Evolutionary conservation across 78 protist genomes (phyloP), one percentile per base, ranked within the genome.

Genomic region (Thecamonas trahens): DNA sequence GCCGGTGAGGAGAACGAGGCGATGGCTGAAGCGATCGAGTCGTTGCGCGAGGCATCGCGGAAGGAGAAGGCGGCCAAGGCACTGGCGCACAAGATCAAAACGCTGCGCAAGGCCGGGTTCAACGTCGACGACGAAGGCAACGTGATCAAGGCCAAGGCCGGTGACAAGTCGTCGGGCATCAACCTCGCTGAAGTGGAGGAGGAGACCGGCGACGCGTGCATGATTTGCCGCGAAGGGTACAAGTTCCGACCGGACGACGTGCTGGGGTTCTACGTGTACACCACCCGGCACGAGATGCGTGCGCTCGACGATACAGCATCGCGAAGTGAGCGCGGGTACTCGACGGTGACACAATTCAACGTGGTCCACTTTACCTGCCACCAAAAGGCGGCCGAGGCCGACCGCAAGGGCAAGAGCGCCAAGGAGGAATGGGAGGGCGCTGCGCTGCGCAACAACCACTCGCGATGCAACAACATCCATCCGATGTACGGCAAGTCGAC

Each of bases 351-450:
- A 39, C 89, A 75, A 55, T 84, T 90, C 84, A 80, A 90, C 68
- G 47, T 66, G 32, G 70, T 90, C 31, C 95, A 90, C 64, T 62
- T 61, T 52, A 18, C 45, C 35, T 90, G 95, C 79, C 95, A 90
- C 76, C 32, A 63, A 42, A 87, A 88, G 54, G 91, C 92, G 1
- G 57, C 86, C 35, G 69, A 70, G 26, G 89, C 86, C 3, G 89
- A 83, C 62, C 50, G 76, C 24, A 8, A 39, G 8, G 68, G 47
- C 71, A 49, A 70, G 47, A 69, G 49, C 11, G 52, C 89, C 29
- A 79, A 84, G 76, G 59, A 57, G 31, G 94, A 88, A 38, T 91
- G 93, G 94, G 92, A 82, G 34, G 95, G 91, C 15, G 93, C 95
- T 20, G 67, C 87, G 9, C 60, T 91, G 22, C 85, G 95, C 60